Evolutionary conservation across 768 basidiomycete species (phyloP).

Genomic region (Termitomyces sp.): DNA sequence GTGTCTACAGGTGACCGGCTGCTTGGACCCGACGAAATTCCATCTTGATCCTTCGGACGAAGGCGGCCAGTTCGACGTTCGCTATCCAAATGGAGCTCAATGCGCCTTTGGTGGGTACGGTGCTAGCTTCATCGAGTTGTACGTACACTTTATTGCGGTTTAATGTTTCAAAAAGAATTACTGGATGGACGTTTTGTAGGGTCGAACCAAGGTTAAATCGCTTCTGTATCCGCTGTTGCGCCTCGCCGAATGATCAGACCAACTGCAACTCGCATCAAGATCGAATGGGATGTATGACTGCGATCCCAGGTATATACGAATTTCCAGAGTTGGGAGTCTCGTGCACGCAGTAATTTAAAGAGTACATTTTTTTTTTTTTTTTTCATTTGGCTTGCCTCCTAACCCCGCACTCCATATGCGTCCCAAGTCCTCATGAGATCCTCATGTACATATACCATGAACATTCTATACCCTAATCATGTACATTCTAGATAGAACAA

Average conservation of each 20-base stretch:
- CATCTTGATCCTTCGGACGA: conserved; percentile 22
- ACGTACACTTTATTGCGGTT: neutral
- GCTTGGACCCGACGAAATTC: conserved; percentile 13
- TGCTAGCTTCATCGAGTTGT: conserved; percentile 49
- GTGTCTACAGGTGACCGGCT: conserved; percentile 16
- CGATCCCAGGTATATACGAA: conserved; percentile 40
- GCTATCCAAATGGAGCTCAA: conserved; percentile 48
- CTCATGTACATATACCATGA: neutral
- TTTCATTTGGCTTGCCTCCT: neutral
- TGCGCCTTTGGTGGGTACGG: conserved; percentile 46
- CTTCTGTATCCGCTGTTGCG: conserved; percentile 47
- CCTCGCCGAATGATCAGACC: conserved; percentile 30
- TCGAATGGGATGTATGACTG: conserved; percentile 32
- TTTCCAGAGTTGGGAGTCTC: conserved; percentile 25
- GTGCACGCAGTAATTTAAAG: conserved; percentile 6
- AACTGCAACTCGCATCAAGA: conserved; percentile 50
- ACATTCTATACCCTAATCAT: conserved; percentile 10
- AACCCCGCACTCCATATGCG: neutral
- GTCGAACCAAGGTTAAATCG: conserved; percentile 39
- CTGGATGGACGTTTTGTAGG: conserved; percentile 17
- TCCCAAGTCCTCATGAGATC: neutral
- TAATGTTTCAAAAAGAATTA: neutral
- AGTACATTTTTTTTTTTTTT: too few species aligned
- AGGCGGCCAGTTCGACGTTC: conserved; percentile 45
- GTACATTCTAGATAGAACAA: conserved; percentile 6